phyloP scores from a whole-genome alignment of 805 yeast species.

The Citeromyces nyonsensis region DNA sequence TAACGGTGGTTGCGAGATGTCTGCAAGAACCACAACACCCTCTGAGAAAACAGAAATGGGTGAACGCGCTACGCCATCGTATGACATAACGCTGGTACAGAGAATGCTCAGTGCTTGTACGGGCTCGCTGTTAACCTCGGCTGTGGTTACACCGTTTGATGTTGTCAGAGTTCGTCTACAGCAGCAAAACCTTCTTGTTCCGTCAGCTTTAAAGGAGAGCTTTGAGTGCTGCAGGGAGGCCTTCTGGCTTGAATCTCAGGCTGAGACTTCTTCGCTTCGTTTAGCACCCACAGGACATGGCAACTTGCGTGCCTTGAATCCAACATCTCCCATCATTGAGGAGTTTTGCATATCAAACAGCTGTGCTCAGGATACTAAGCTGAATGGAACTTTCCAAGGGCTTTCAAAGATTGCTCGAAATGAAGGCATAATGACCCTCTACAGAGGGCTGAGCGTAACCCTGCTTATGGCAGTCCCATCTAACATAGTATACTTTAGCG shows the following conservation, averaged over 20 bases:
- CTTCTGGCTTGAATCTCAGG: conserved; percentile 14
- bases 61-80: too few relatives aligned
- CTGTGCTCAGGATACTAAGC: conserved; percentile 23
- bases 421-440: conserved; percentile 69
- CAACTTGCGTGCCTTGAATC: conserved; percentile 4
- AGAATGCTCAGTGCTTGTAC: conserved; percentile 68
- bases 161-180: conserved; percentile 66
- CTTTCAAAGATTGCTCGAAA: conserved; percentile 42
- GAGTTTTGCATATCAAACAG: conserved; percentile 20
- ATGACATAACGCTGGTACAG: conserved; percentile 32
- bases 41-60: too few relatives aligned
- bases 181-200: conserved; percentile 50
- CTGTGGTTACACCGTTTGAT: conserved; percentile 70
- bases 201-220: conserved; percentile 13
- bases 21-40: too few relatives aligned
- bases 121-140: conserved; percentile 59
- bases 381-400: conserved; percentile 67
- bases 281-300: background rate
- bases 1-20: too few relatives aligned
- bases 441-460: conserved; percentile 82
- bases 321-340: conserved; percentile 6
- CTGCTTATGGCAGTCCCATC: conserved; percentile 85
- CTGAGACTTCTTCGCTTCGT: background rate
- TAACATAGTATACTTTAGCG: conserved; percentile 85
- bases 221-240: conserved; percentile 20